These are phyloP conservation scores for Neurospora sp. DNA, from an alignment of 2,329 filamentous ascomycete genomes.

Conservation along the genomic window DNA sequence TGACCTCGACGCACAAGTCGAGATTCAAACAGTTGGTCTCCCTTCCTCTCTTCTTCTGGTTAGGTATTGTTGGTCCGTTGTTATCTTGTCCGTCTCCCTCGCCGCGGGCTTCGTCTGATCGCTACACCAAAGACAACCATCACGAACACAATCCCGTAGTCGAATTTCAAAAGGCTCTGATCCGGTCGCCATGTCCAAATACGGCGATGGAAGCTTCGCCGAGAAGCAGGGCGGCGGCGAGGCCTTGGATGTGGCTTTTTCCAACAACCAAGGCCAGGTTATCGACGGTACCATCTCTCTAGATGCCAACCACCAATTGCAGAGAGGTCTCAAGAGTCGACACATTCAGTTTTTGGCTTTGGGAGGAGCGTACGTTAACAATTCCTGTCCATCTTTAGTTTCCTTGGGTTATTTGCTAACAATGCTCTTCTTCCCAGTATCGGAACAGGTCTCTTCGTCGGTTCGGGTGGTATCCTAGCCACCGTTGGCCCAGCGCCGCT, in stretches of 20 bases:
- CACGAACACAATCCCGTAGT: neutral
- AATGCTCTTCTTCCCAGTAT: conserved; percentile 11
- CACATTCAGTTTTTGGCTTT: conserved; percentile 53
- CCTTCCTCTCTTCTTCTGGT: neutral
- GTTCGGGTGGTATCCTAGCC: conserved; percentile 22
- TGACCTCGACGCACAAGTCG: neutral
- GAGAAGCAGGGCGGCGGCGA: conserved; percentile 11
- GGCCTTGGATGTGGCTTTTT: neutral
- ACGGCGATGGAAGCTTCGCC: neutral
- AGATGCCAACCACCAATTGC: conserved; percentile 28
- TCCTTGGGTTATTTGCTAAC: neutral
- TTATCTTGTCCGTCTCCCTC: neutral
- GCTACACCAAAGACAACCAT: neutral
- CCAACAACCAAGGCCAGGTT: neutral
- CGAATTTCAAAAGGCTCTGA: neutral
- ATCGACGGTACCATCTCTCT: conserved; percentile 14
- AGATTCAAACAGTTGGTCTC: neutral
- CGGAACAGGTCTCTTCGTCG: conserved; percentile 21
- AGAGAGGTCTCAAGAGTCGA: conserved; percentile 48
- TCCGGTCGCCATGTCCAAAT: neutral
- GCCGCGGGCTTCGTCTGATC: neutral
- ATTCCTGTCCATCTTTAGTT: neutral
- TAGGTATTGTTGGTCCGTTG: neutral
- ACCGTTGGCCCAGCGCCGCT: conserved; percentile 51
- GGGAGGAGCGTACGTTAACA: conserved; percentile 27